phyloP scores from a whole-genome alignment of 2,329 filamentous ascomycete genomes.

The Fusarium dlaminii region DNA sequence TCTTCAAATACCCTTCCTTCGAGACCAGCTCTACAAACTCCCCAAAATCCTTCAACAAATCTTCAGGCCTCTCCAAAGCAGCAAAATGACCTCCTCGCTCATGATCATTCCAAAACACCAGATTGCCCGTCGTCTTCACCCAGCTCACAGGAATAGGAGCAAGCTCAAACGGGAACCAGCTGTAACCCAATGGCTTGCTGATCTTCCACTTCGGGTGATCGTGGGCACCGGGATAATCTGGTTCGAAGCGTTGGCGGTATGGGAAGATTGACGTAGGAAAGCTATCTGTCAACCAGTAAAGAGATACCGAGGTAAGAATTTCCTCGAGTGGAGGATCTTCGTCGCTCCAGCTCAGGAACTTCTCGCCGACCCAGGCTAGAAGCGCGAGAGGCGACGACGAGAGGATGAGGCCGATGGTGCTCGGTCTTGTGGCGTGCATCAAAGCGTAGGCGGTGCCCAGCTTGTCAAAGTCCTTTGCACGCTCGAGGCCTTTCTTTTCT shows the following conservation, averaged over 20 bases:
- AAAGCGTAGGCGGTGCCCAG: not conserved
- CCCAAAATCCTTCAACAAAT: not conserved
- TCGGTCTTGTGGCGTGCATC: not conserved
- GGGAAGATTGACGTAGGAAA: not conserved
- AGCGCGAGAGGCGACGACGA: slow-evolving; percentile 1
- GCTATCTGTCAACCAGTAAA: not conserved
- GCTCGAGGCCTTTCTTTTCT: not conserved
- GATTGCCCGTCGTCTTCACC: not conserved
- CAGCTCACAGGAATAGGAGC: slow-evolving; percentile 1
- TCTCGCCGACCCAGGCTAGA: slow-evolving; percentile 2
- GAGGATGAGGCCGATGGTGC: not conserved
- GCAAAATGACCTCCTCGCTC: not conserved
- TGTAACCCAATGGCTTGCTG: not conserved
- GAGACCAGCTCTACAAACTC: slow-evolving; percentile 7
- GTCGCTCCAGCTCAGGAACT: slow-evolving; percentile 1
- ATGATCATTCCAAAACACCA: not conserved
- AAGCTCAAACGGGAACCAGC: slow-evolving; percentile 7
- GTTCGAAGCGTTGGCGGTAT: not conserved
- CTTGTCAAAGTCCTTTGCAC: not conserved
- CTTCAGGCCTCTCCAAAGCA: not conserved
- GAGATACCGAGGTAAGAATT: not conserved
- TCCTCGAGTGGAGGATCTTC: not conserved
- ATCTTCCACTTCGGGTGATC: not conserved
- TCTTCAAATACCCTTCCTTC: not conserved
- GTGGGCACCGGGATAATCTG: rapidly evolving